These are phyloP conservation scores for Trichophyton benhamiae DNA, from an alignment of 2,329 filamentous ascomycete species.

Conservation along the genomic window DNA sequence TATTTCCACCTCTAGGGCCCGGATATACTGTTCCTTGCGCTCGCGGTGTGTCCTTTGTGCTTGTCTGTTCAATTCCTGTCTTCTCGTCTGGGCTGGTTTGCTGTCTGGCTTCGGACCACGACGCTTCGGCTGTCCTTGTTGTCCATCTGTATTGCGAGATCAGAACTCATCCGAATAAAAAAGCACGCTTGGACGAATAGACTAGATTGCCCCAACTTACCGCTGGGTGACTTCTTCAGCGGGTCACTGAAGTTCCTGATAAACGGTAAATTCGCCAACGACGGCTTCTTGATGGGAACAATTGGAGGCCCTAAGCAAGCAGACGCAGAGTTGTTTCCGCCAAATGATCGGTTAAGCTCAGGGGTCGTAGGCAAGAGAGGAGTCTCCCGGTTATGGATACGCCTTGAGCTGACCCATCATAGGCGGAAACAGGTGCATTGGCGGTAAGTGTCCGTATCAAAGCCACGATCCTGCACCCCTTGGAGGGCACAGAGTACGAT, in stretches of 20 bases:
- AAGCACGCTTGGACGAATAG: not conserved
- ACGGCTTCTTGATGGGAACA: conserved; percentile 8
- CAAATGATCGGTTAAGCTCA: not conserved
- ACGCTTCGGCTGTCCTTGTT: conserved; percentile 64
- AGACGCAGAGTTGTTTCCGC: not conserved
- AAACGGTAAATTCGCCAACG: conserved; percentile 44
- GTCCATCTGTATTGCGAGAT: not conserved
- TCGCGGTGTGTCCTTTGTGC: conserved; percentile 96
- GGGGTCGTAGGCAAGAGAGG: not conserved
- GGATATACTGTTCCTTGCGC: conserved; percentile 92
- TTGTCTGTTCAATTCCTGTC: conserved; percentile 89
- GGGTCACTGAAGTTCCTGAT: conserved; percentile 50
- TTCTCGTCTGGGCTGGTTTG: conserved; percentile 80
- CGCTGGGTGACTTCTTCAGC: conserved; percentile 64
- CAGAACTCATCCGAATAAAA: not conserved
- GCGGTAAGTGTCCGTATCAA: not conserved
- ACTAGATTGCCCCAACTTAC: conserved; percentile 30
- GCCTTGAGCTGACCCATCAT: not conserved
- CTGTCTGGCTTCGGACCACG: conserved; percentile 92
- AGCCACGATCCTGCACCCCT: not conserved
- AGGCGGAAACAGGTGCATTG: not conserved
- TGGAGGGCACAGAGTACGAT: not conserved
- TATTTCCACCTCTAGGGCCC: conserved; percentile 82
- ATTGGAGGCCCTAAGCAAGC: not conserved
- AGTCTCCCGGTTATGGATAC: not conserved